Base-by-base conservation (phyloP, 148 eudicot species). In the Rhododendron ovatum region DNA sequence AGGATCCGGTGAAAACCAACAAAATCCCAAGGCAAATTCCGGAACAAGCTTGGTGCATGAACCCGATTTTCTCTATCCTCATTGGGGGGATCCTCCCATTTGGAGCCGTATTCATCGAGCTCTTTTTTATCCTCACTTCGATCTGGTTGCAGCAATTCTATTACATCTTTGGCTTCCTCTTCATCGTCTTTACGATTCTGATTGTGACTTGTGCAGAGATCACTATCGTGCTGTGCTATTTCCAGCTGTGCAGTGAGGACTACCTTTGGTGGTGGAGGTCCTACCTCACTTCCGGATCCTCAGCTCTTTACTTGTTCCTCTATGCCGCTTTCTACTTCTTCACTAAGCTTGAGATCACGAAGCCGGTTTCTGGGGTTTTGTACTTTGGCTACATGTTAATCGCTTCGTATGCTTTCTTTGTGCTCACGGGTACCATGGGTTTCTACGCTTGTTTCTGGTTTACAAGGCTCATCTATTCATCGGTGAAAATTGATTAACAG, bases 201-300 rank as follows among this genome's bases (percentile, higher is more conserved):
- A 33, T 92, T 1, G 86, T 92, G 48, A 90, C 92, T n/a, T 90
- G 93, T 78, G 93, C 93, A 2, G 93, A 92, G 89, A 90, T 90
- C 84, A 88, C 91, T 0, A 84, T 92, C 7, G 93, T 92, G 81
- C 92, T 92, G 8, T 92, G 93, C 92, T 92, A 92, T 59, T 92
- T 92, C 91, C 93, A 92, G 85, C 83, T 92, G 2, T 92, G 93
- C 88, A 89, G 93, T 61, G 93, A 90, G 77, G 93, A 92, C 81
- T 92, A 92, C 67, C 89, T 84, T 8, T 92, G 93, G 93, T 92
- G 93, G 93, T 92, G 93, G 93, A 89, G 93, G 59, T 90, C 93
- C 7, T 92, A 89, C 83, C 85, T 92, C 80, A 90, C 93, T 37
- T 90, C 93, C 33, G 93, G 93, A 48, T 92, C 93, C 8, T 92